Base-by-base conservation (phyloP, 306 rosid species). In the Castanospermum australe region DNA sequence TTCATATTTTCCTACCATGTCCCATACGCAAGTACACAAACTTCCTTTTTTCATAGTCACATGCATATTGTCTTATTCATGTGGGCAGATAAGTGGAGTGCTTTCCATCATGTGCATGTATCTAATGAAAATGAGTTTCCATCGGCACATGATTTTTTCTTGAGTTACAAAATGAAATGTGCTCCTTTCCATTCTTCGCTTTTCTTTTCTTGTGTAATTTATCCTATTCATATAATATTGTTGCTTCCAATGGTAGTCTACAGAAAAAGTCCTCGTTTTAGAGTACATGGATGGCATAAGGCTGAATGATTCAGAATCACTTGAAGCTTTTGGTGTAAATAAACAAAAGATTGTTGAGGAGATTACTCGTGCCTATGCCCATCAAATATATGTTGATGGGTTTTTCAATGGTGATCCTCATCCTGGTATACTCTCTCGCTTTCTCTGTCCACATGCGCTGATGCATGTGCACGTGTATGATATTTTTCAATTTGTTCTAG, bases 221-320 rank as follows among this genome's bases (percentile, higher is more conserved):
- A 9, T 76, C 75, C 15, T 42, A 28, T 83, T 69, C 64, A 64
- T 79, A 56, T 20, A 52, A 45, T 75, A 50, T 70, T 81, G 55
- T 79, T 85, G 51, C 75, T 87, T 83, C 61, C 48, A 68, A 63
- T 87, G 82, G 39, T 91, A 96, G 99, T 92, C 98, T 59, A 85
- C 98, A 39, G 98, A 93, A 71, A 91, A 88, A 83, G 85, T 96
- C 76, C 96, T 96, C 71, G 65, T 96, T 83, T 90, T 87, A 67
- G 99, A 93, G 89, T 96, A 89, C 65, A 96, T 96, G 99, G 99
- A 96, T 81, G 99, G 98, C 50, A 96, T 96, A 84, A 96, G 98
- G 69, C 67, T 96, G 86, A 96, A 93, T 72, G 99, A 96, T 84
- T 68, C 86, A 73, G 93, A 90, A 38, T 70, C 88, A 15, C 83